Conservation (phyloP, 1,139 yeast genomes). For the Yamadazyma taylorii region DNA sequence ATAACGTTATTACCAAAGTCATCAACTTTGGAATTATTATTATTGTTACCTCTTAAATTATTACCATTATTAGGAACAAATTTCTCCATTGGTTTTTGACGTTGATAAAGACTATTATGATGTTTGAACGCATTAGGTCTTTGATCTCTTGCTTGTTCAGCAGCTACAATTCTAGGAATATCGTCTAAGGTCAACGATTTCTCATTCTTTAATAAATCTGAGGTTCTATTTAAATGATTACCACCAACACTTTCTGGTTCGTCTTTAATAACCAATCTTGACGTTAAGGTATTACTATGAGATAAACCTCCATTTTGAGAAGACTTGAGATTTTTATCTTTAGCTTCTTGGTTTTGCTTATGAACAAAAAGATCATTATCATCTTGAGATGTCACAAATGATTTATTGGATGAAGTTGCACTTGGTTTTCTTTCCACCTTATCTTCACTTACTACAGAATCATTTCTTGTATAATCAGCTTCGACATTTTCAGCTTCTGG, state of each 20-base stretch:
- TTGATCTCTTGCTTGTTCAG: slow-evolving; percentile 93
- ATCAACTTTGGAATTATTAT: slow-evolving; percentile 1
- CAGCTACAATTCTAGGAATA: slow-evolving; percentile 94
- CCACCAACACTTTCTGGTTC: slow-evolving; percentile 40
- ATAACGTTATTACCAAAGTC: no score
- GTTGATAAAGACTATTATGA: slow-evolving; percentile 50
- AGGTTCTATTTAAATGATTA: slow-evolving; percentile 49
- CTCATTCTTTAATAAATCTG: slow-evolving; percentile 74
- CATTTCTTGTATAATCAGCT: slow-evolving; percentile 8
- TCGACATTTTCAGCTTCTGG: slow-evolving; percentile 52
- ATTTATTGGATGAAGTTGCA: slow-evolving; percentile 18
- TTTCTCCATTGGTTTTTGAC: slow-evolving; percentile 31
- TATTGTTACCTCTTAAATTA: slow-evolving; percentile 17
- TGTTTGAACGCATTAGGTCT: slow-evolving; percentile 84
- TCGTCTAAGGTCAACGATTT: slow-evolving; percentile 91
- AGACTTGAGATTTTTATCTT: background rate
- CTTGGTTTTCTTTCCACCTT: slow-evolving; percentile 16
- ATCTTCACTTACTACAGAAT: slow-evolving; percentile 13
- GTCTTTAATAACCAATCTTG: slow-evolving; percentile 42
- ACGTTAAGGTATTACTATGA: background rate
- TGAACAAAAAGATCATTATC: slow-evolving; percentile 39
- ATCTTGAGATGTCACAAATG: slow-evolving; percentile 23
- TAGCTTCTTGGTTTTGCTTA: slow-evolving; percentile 20
- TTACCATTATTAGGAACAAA: slow-evolving; percentile 11
- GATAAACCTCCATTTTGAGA: background rate